Evolutionary conservation across 1,284 basidiomycete genomes (phyloP), one percentile per base, ranked within the genome.

Genomic region (Boletus sp.): DNA sequence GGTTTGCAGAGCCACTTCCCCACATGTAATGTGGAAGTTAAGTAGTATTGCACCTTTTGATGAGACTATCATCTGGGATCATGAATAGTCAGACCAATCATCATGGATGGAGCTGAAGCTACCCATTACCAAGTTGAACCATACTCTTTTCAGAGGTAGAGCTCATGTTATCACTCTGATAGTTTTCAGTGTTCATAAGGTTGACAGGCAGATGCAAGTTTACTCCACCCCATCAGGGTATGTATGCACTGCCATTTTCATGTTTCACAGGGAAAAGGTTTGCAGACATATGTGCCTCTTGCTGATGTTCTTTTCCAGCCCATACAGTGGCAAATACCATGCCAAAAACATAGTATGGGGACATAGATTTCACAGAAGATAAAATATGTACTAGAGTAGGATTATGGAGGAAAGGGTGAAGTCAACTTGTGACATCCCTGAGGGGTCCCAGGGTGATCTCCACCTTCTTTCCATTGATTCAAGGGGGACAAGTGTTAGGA

Each of bases 301-400:
- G 32, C 8, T 23, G 17, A 2, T 39, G 44, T 30, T 48, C 49
- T 33, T 46, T 56, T 20, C 59, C 56, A 0, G 57, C 63, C 61
- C 62, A 65, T 13, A 65, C 51, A 2, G 54, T 63, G 8, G 62
- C 59, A 30, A 64, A 65, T 2, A 61, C 62, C 16, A 58, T 55
- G 16, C 61, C 59, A 13, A 61, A 54, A 40, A 61, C 51, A 19
- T 59, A 45, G n/a, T n/a, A 72, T 42, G 80, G 76, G 16, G 76
- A 79, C 51, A 82, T 88, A 52, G 87, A 90, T 57, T 59, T 91
- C 51, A 69, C 72, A 27, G 88, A 89, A 57, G 78, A 88, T 52
- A 88, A 91, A 55, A 74, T 89, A 12, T 60, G n/a, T n/a, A n/a
- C n/a, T 88, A 41, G 87, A 90, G 54, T 79, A 83, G 56, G 88